Evolutionary conservation across 441 rosid species (phyloP).

Genomic region (Dalechampia spathulata): DNA sequence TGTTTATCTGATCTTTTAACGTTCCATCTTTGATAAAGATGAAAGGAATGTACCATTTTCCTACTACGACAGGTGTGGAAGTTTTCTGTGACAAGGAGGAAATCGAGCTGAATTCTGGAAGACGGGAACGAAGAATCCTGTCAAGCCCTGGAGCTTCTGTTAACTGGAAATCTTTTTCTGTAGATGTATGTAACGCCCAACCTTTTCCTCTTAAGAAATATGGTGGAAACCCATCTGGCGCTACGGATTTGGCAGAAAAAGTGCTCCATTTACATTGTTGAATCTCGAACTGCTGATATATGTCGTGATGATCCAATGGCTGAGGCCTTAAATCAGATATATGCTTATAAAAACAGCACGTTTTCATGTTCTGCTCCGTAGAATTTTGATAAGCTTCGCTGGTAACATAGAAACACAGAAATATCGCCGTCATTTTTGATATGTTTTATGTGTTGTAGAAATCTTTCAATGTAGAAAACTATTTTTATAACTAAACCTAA

Average conservation of each 20-base stretch:
- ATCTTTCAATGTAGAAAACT: too few species aligned
- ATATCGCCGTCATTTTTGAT: too few species aligned
- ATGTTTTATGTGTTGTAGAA: too few species aligned
- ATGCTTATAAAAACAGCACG: slow-evolving; percentile 33
- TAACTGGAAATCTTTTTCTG: slow-evolving; percentile 23
- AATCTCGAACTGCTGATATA: slow-evolving; percentile 44
- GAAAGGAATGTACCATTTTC: slow-evolving; percentile 64
- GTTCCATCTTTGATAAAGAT: slow-evolving; percentile 41
- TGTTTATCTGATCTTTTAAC: slow-evolving; percentile 27
- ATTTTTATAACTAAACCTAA: too few species aligned
- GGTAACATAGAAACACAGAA: too few species aligned
- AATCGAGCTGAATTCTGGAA: slow-evolving; percentile 30
- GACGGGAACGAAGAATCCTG: slow-evolving; percentile 22
- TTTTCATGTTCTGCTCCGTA: slow-evolving; percentile 39
- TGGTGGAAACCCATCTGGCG: slow-evolving; percentile 44
- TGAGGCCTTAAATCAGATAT: slow-evolving; percentile 28
- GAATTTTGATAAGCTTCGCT: slow-evolving; percentile 33
- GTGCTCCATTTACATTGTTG: neutral
- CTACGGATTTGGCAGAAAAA: slow-evolving; percentile 36
- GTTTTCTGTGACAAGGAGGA: slow-evolving; percentile 6
- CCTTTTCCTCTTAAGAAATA: slow-evolving; percentile 37
- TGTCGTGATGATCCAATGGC: slow-evolving; percentile 27
- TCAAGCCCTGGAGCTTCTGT: slow-evolving; percentile 47
- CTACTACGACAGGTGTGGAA: slow-evolving; percentile 24
- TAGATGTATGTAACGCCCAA: slow-evolving; percentile 32